A percentile compares a stretch with the other conserved stretches of the same genome.
Conservation (phyloP, 495 filamentous ascomycete species). For the Friedmanniomyces simplex region DNA sequence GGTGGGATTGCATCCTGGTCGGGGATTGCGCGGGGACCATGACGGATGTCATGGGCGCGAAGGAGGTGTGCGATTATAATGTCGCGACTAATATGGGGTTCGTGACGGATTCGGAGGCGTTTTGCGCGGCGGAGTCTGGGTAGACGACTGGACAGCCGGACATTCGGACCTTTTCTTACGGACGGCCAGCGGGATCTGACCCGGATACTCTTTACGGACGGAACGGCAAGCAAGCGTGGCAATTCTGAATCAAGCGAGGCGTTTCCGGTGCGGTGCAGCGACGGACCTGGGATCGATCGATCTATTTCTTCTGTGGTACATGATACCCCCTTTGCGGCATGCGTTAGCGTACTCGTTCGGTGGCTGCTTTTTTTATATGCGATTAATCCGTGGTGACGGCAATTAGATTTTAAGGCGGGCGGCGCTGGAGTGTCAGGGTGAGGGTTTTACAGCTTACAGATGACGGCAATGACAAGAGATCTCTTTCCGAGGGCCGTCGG, state of each 20-base stretch:
- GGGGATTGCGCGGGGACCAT: conserved; percentile 21
- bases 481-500: background rate
- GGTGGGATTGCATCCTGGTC: conserved; percentile 24
- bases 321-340: background rate
- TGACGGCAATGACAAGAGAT: background rate
- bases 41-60: conserved; percentile 16
- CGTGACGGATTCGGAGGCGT: conserved; percentile 18
- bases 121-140: conserved; percentile 8
- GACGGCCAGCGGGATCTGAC: no score
- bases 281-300: background rate
- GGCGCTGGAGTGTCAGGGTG: background rate
- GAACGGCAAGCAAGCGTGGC: background rate
- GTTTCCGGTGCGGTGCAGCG: background rate
- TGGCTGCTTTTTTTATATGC: no score
- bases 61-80: conserved; percentile 22
- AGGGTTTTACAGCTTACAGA: background rate
- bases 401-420: no score
- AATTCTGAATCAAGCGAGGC: background rate
- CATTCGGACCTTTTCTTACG: no score
- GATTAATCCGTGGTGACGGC: no score
- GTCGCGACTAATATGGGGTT: conserved; percentile 24
- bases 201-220: background rate
- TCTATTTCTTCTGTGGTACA: background rate
- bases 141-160: background rate
- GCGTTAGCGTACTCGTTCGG: background rate